phyloP scores from a whole-genome alignment of 805 yeast species.

The Lipomyces anomalus region DNA sequence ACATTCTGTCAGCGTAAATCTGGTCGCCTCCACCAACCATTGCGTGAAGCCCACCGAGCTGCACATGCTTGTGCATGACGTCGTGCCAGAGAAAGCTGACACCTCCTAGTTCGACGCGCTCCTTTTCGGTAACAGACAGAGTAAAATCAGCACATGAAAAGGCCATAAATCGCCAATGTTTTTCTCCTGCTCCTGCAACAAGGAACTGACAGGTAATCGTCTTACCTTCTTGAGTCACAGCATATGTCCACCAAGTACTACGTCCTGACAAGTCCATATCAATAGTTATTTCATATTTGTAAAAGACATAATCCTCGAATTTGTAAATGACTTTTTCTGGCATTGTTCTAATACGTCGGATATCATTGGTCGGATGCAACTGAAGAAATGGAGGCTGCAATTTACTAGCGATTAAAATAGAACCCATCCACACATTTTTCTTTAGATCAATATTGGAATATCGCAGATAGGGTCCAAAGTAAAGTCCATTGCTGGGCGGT shows the following conservation, averaged over 20 bases:
- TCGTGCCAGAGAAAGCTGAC: constrained; percentile 83
- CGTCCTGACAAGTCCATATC: constrained; percentile 5
- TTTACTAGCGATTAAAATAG: constrained; percentile 15
- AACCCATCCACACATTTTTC: constrained; percentile 17
- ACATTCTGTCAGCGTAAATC: constrained; percentile 79
- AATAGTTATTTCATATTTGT: constrained; percentile 12
- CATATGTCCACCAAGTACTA: constrained; percentile 20
- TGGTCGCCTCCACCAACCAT: constrained; percentile 99
- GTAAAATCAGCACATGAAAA: constrained; percentile 24
- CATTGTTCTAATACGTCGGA: constrained; percentile 10
- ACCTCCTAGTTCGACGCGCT: constrained; percentile 40
- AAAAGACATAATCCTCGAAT: constrained; percentile 11
- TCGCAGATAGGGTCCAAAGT: constrained; percentile 22
- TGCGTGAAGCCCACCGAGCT: constrained; percentile 66
- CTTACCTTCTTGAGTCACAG: constrained; percentile 13
- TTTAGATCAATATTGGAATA: constrained; percentile 18
- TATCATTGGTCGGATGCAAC: constrained; percentile 18
- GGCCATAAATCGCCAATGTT: constrained; percentile 21
- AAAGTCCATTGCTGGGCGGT: constrained; percentile 17
- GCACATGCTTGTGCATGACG: constrained; percentile 61
- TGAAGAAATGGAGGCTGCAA: constrained; percentile 17
- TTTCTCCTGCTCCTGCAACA: constrained; percentile 18
- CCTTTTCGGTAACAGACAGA: constrained; percentile 17
- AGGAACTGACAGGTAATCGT: constrained; percentile 20
- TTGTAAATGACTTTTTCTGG: constrained; percentile 9